phyloP scores from a whole-genome alignment of 352 stramenopile genomes.

The Thalassiosira livingstoniorum region DNA sequence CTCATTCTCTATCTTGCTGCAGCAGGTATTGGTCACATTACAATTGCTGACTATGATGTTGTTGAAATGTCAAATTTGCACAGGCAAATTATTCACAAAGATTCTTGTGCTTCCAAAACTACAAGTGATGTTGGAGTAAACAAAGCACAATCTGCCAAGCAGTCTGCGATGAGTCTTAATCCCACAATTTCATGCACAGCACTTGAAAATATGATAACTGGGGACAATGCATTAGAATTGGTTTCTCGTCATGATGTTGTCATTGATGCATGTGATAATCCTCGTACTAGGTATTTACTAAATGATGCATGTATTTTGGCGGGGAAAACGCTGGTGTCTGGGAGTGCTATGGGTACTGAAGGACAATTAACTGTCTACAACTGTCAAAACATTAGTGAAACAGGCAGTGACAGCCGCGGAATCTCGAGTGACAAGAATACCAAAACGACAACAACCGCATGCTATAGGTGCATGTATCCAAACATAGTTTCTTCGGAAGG shows the following conservation, averaged over 20 bases:
- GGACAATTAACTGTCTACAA: slow-evolving; percentile 96
- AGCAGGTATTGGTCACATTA: slow-evolving; percentile 93
- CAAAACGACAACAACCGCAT: slow-evolving; percentile 68
- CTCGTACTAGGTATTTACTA: slow-evolving; percentile 93
- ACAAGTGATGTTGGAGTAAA: slow-evolving; percentile 66
- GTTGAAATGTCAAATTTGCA: slow-evolving; percentile 98
- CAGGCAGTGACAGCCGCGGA: neutral
- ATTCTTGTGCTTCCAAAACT: slow-evolving; percentile 67
- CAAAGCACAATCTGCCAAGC: slow-evolving; percentile 91
- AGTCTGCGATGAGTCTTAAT: slow-evolving; percentile 86
- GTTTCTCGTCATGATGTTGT: slow-evolving; percentile 90
- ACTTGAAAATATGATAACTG: slow-evolving; percentile 81
- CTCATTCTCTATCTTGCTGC: slow-evolving; percentile 94
- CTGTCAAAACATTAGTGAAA: slow-evolving; percentile 28
- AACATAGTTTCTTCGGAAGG: slow-evolving; percentile 82
- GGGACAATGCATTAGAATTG: slow-evolving; percentile 88
- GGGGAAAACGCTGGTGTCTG: slow-evolving; percentile 91
- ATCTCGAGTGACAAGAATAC: slow-evolving; percentile 37
- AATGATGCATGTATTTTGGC: slow-evolving; percentile 93
- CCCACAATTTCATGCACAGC: slow-evolving; percentile 84
- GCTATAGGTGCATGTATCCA: slow-evolving; percentile 98
- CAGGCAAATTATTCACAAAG: slow-evolving; percentile 94
- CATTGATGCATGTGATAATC: slow-evolving; percentile 96
- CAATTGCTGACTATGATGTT: slow-evolving; percentile 93
- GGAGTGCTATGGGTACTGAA: slow-evolving; percentile 94